Conservation (phyloP, 2,329 filamentous ascomycete genomes). For the Diaporthe ampelina region DNA sequence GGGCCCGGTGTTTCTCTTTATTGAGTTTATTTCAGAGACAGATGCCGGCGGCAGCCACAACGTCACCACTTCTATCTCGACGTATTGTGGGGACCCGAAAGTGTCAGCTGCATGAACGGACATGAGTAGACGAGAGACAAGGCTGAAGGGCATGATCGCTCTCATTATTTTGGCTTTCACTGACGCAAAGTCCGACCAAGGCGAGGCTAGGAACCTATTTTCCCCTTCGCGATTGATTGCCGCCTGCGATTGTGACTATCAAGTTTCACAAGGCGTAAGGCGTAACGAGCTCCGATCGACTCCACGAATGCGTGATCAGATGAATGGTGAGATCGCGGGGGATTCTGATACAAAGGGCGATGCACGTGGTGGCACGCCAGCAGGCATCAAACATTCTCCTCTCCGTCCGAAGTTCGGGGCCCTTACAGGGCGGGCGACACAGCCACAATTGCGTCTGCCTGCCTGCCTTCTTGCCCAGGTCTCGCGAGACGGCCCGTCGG, state of each 20-base stretch:
- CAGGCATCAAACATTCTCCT: slow-evolving; percentile 19
- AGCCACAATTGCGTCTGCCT: background rate
- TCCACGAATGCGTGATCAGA: slow-evolving; percentile 22
- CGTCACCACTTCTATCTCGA: background rate
- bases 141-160: slow-evolving; percentile 22
- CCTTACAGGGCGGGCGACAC: slow-evolving; percentile 3
- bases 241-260: slow-evolving; percentile 14
- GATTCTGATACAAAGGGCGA: slow-evolving; percentile 13
- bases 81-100: background rate
- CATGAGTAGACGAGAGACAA: slow-evolving; percentile 5
- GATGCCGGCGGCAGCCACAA: background rate
- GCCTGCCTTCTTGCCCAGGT: background rate
- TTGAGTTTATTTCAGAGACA: background rate
- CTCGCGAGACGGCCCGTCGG: slow-evolving; percentile 16
- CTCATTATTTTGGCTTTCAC: slow-evolving; percentile 5
- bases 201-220: slow-evolving; percentile 14
- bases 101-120: slow-evolving; percentile 14
- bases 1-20: slow-evolving; percentile 5
- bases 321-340: slow-evolving; percentile 6
- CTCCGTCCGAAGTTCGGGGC: background rate
- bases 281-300: slow-evolving; percentile 17
- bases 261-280: slow-evolving; percentile 31
- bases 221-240: slow-evolving; percentile 20
- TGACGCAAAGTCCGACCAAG: background rate
- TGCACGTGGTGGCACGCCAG: slow-evolving; percentile 15